These are phyloP conservation scores for Puccinia polysora DNA, from an alignment of 1,284 basidiomycete genomes.

Conservation along the genomic window DNA sequence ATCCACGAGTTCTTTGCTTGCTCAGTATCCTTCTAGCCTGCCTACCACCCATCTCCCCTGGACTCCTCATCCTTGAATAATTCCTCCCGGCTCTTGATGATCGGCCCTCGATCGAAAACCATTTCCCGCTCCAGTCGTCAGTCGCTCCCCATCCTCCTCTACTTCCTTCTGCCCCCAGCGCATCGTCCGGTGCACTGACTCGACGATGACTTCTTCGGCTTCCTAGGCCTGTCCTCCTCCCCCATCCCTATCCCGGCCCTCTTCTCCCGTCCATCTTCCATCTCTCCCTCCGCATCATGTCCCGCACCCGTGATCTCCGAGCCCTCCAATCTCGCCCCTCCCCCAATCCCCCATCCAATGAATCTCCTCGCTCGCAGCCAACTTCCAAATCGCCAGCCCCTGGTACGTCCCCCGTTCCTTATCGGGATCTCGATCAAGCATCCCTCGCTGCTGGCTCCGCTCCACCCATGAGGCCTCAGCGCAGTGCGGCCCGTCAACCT, in stretches of 20 bases:
- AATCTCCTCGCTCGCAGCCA: conserved; percentile 6
- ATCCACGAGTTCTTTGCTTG: too few relatives aligned
- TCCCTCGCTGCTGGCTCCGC: conserved; percentile 1
- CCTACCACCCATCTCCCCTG: too few relatives aligned
- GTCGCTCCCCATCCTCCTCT: too few relatives aligned
- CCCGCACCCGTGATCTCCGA: conserved; percentile 35
- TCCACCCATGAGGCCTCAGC: conserved; percentile 31
- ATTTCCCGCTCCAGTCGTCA: too few relatives aligned
- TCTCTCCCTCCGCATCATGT: conserved; percentile 5
- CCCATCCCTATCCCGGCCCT: neutral
- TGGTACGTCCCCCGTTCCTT: neutral
- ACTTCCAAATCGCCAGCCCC: neutral
- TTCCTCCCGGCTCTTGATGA: too few relatives aligned
- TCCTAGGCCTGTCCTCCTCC: neutral
- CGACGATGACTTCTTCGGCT: too few relatives aligned
- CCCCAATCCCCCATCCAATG: neutral
- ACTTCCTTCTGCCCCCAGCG: too few relatives aligned
- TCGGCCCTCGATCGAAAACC: too few relatives aligned
- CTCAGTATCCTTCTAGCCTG: too few relatives aligned
- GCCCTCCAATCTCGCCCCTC: conserved; percentile 6
- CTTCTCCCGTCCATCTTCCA: neutral
- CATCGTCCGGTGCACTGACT: too few relatives aligned
- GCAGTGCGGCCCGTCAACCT: conserved; percentile 40
- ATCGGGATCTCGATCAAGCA: conserved; percentile 7
- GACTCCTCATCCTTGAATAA: too few relatives aligned